A percentile compares a stretch with the other conserved stretches of the same genome.
Conservation (phyloP, 768 basidiomycete genomes). For the Russula abietina region DNA sequence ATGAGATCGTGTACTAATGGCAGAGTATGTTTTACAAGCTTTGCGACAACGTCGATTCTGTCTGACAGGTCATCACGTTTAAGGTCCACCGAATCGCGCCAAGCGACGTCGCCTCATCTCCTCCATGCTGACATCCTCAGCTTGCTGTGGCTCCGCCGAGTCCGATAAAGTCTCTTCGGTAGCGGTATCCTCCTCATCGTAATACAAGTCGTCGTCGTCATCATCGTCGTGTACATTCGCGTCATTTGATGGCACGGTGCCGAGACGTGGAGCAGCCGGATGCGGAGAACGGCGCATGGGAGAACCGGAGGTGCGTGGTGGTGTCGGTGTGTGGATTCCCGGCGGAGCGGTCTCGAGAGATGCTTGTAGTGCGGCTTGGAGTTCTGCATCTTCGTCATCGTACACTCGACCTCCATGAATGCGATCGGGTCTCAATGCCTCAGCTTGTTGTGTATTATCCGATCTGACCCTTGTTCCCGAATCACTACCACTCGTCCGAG, state of each 20-base stretch:
- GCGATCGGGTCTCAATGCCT: background rate
- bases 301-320: slow-evolving; percentile 19
- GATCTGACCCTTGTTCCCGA: slow-evolving; percentile 19
- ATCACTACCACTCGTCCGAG: slow-evolving; percentile 21
- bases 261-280: background rate
- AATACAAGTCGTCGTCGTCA: background rate
- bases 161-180: slow-evolving; percentile 20
- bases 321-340: slow-evolving; percentile 39
- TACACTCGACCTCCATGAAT: slow-evolving; percentile 42
- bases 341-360: slow-evolving; percentile 63
- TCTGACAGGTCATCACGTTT: background rate
- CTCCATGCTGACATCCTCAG: slow-evolving; percentile 26
- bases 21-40: too few species aligned
- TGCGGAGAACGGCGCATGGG: slow-evolving; percentile 10
- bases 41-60: too few species aligned
- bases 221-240: background rate
- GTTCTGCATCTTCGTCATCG: slow-evolving; percentile 81
- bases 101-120: slow-evolving; percentile 33
- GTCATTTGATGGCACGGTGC: background rate
- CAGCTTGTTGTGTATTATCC: background rate
- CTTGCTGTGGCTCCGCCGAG: background rate
- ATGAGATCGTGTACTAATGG: background rate
- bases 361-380: slow-evolving; percentile 83
- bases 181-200: slow-evolving; percentile 7
- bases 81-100: slow-evolving; percentile 29